Conservation (phyloP, 768 basidiomycete species). For the Gyrodon lividus region DNA sequence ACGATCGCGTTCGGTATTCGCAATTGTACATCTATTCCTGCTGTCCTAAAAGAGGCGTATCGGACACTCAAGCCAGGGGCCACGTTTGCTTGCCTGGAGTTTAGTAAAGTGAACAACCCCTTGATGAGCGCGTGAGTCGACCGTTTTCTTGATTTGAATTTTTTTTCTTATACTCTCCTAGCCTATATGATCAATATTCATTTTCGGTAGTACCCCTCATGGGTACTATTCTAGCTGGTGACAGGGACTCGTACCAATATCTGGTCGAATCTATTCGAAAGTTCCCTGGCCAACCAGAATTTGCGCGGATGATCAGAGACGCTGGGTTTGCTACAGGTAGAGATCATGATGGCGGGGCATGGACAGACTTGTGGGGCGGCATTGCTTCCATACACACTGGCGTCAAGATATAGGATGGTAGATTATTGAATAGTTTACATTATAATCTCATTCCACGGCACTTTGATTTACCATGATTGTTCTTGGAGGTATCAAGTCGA, state of each 20-base stretch:
- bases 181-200: constrained; percentile 92
- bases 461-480: background rate
- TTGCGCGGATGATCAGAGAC: constrained; percentile 84
- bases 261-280: constrained; percentile 95
- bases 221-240: constrained; percentile 95
- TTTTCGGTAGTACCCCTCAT: constrained; percentile 93
- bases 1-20: constrained; percentile 99
- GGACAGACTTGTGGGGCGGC: constrained; percentile 84
- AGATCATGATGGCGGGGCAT: constrained; percentile 78
- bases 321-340: constrained; percentile 78
- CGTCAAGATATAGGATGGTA: constrained; percentile 62
- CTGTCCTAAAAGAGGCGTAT: constrained; percentile 84
- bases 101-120: constrained; percentile 90
- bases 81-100: constrained; percentile 93
- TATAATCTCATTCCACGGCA: background rate
- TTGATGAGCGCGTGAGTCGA: constrained; percentile 74
- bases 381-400: constrained; percentile 84
- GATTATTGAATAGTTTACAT: background rate
- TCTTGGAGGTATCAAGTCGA: background rate
- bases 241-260: constrained; percentile 95
- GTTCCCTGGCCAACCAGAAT: constrained; percentile 86
- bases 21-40: constrained; percentile 92
- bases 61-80: constrained; percentile 96
- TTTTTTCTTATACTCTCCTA: constrained; percentile 32
- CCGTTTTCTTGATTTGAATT: background rate